Evolutionary conservation across 148 eudicot genomes (phyloP).

Genomic region (Cornus suecica): DNA sequence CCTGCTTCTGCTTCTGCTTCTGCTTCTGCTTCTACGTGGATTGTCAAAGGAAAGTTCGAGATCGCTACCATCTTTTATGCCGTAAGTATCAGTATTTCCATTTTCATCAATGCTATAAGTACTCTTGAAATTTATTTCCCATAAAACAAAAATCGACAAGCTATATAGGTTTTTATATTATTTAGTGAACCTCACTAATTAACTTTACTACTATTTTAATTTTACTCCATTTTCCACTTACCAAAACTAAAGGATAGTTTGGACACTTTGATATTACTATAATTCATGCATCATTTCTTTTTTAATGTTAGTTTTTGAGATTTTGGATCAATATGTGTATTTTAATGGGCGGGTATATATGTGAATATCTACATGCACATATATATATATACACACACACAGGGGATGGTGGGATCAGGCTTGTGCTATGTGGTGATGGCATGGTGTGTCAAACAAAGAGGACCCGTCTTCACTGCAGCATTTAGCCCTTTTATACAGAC

Average conservation of each 20-base stretch:
- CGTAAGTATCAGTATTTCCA: too few relatives aligned
- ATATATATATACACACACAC: slow-evolving; percentile 3
- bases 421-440: slow-evolving; percentile 68
- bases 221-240: neutral
- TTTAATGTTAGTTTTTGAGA: too few relatives aligned
- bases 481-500: slow-evolving; percentile 62
- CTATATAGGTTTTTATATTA: too few relatives aligned
- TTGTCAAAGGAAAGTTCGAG: slow-evolving; percentile 54
- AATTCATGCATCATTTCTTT: neutral
- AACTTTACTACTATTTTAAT: too few relatives aligned
- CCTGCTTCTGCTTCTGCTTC: too few relatives aligned
- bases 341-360: too few relatives aligned
- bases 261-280: neutral
- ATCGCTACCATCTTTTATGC: slow-evolving; percentile 33
- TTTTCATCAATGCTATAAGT: slow-evolving; percentile 62
- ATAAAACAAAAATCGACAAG: too few relatives aligned
- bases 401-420: slow-evolving; percentile 72
- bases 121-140: too few relatives aligned
- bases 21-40: slow-evolving; percentile 52
- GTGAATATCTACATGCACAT: too few relatives aligned
- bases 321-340: too few relatives aligned
- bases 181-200: too few relatives aligned
- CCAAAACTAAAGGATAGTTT: neutral
- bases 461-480: slow-evolving; percentile 72
- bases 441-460: slow-evolving; percentile 75